A percentile compares a stretch with the other conserved stretches of the same genome.
phyloP scores from a whole-genome alignment of 2,329 filamentous ascomycete genomes.

The Fusarium musae region DNA sequence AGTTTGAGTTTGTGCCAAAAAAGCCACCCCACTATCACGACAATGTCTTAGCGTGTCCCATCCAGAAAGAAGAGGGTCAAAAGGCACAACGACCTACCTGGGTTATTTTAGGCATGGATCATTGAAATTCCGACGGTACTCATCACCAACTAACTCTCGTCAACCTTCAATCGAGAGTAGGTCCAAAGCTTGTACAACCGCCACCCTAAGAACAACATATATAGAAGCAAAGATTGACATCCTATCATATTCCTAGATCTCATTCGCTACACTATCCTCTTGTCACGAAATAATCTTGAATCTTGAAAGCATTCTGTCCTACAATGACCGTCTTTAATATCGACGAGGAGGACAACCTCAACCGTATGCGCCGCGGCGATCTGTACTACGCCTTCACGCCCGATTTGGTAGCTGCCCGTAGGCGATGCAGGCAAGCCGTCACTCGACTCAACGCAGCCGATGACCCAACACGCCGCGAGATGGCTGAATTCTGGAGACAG shows the following conservation, averaged over 20 bases:
- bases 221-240: no score
- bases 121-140: conserved; percentile 6
- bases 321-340: conserved; percentile 42
- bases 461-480: conserved; percentile 67
- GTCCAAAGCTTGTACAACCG: background rate
- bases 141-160: background rate
- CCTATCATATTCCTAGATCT: no score
- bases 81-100: background rate
- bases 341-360: conserved; percentile 59
- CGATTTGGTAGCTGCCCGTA: conserved; percentile 70
- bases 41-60: background rate
- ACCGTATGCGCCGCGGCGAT: conserved; percentile 73
- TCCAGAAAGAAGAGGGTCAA: background rate
- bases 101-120: background rate
- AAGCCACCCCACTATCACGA: background rate
- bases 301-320: background rate
- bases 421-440: conserved; percentile 71
- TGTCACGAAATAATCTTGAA: background rate
- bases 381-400: conserved; percentile 80
- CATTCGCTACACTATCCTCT: no score
- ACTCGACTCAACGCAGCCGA: conserved; percentile 71
- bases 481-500: conserved; percentile 77
- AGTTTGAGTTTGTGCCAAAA: background rate
- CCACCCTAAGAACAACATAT: background rate
- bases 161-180: no score